Evolutionary conservation across 1,284 basidiomycete genomes (phyloP).

Genomic region (Sutorius eximius): DNA sequence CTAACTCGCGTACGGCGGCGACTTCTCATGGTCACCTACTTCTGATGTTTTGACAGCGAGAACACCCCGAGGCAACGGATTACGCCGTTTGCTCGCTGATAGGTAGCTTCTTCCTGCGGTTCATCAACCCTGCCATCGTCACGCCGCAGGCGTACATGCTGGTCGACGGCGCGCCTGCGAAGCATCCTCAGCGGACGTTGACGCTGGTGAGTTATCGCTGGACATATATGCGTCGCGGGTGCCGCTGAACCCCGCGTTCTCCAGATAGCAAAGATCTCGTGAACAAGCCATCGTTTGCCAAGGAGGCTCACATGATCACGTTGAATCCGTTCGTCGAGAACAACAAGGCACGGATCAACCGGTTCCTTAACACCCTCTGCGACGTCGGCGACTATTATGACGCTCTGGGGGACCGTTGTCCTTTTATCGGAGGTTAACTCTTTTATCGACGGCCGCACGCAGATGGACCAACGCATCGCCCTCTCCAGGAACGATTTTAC

Average conservation of each 20-base stretch:
- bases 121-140: slow-evolving; percentile 99
- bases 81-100: slow-evolving; percentile 98
- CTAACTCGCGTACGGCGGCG: slow-evolving; percentile 75
- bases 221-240: not conserved
- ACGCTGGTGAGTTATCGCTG: slow-evolving; percentile 67
- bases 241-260: slow-evolving; percentile 4
- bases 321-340: slow-evolving; percentile 98
- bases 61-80: slow-evolving; percentile 97
- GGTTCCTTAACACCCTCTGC: slow-evolving; percentile 94
- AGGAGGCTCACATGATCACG: slow-evolving; percentile 98
- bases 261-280: slow-evolving; percentile 99
- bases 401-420: slow-evolving; percentile 79
- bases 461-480: slow-evolving; percentile 99
- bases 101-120: slow-evolving; percentile 98
- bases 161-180: slow-evolving; percentile 94
- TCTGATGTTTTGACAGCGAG: slow-evolving; percentile 59
- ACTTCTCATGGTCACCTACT: slow-evolving; percentile 3
- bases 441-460: not conserved
- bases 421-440: not conserved
- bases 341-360: slow-evolving; percentile 96
- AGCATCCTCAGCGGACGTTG: slow-evolving; percentile 93
- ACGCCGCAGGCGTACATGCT: slow-evolving; percentile 99
- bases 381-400: slow-evolving; percentile 99
- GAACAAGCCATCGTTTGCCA: slow-evolving; percentile 97
- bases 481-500: slow-evolving; percentile 97